These are phyloP conservation scores for Boletus insuetus DNA, from an alignment of 768 basidiomycete species.

Conservation along the genomic window DNA sequence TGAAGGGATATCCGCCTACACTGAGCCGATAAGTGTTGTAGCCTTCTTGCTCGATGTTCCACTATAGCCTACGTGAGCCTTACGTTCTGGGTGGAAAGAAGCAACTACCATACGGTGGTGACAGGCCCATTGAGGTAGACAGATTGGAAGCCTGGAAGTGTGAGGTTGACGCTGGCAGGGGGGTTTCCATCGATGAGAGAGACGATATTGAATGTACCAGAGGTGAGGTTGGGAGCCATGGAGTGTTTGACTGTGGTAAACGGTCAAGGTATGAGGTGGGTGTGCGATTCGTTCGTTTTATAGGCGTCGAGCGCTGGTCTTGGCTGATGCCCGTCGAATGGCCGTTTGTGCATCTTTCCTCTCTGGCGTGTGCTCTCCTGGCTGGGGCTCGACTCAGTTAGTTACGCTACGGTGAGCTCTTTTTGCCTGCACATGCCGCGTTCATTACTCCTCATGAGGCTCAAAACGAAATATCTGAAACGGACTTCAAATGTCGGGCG, in stretches of 20 bases:
- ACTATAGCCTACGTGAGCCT: background rate
- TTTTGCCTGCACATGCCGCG: too few species aligned
- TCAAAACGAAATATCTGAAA: too few species aligned
- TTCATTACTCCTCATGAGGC: too few species aligned
- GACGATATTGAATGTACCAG: background rate
- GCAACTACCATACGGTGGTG: background rate
- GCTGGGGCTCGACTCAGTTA: too few species aligned
- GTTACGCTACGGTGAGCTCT: too few species aligned
- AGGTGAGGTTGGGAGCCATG: background rate
- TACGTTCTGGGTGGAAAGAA: background rate
- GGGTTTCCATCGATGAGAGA: background rate
- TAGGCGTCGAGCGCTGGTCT: background rate
- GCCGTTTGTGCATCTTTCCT: too few species aligned
- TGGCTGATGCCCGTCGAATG: background rate
- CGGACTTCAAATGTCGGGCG: too few species aligned
- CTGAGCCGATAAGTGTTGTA: background rate
- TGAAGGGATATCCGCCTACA: background rate
- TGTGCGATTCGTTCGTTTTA: background rate
- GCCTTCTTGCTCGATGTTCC: background rate
- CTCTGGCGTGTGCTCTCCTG: too few species aligned
- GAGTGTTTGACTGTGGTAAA: background rate
- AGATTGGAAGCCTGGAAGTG: background rate
- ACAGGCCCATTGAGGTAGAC: background rate
- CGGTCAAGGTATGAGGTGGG: background rate
- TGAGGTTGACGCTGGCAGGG: background rate